A percentile compares a stretch with the other conserved stretches of the same genome.
Evolutionary conservation across 257 asterid species (phyloP).

Genomic region (Verbena officinalis): DNA sequence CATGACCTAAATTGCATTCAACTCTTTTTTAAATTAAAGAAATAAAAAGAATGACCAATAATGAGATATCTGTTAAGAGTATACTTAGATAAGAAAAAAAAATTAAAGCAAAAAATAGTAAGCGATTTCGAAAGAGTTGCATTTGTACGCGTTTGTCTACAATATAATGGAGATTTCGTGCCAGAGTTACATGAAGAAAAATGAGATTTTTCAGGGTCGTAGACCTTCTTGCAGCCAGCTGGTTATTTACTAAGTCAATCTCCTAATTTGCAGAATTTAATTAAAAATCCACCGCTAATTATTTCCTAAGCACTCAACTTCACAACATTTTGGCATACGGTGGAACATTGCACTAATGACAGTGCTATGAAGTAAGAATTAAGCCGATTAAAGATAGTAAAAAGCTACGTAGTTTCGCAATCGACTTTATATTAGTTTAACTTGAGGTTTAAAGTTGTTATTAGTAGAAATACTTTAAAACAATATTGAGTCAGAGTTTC

Average conservation of each 20-base stretch:
- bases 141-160: not conserved
- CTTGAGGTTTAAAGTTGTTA: too few relatives aligned
- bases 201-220: not conserved
- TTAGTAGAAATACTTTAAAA: too few relatives aligned
- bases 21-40: too few relatives aligned
- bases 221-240: slow-evolving; percentile 14
- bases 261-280: not conserved
- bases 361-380: too few relatives aligned
- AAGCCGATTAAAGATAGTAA: too few relatives aligned
- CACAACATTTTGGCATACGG: too few relatives aligned
- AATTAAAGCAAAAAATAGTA: not conserved
- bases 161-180: slow-evolving; percentile 10
- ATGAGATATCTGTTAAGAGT: not conserved
- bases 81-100: not conserved
- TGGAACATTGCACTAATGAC: too few relatives aligned
- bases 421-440: too few relatives aligned
- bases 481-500: too few relatives aligned
- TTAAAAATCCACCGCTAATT: not conserved
- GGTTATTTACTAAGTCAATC: slow-evolving; percentile 22
- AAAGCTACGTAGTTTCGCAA: too few relatives aligned
- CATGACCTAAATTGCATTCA: too few relatives aligned
- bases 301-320: not conserved
- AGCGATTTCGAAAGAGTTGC: not conserved
- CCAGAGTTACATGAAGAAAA: slow-evolving; percentile 12
- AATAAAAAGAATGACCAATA: not conserved